Evolutionary conservation across 106 monocot species (phyloP), one percentile per base, ranked within the genome.

Genomic region (Allium cepa): DNA sequence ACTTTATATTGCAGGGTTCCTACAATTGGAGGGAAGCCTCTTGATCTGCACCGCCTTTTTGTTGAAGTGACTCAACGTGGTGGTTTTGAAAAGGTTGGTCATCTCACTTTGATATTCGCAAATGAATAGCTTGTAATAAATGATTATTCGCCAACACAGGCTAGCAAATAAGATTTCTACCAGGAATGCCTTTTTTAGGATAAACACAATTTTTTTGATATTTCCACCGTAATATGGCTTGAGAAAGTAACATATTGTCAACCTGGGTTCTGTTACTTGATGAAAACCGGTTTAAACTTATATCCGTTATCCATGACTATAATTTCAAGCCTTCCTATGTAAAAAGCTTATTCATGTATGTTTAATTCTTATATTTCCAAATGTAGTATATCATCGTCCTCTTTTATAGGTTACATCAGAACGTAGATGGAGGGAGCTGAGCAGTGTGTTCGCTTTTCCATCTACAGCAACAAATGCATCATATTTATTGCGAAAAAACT

Each of bases 401-500:
- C 36, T 36, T 36, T 36, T 5, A 36, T 27, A 75, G 74, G 74
- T 75, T 59, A 75, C 65, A 57, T 49, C 57, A 36, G 74, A 68
- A 60, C 59, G 67, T 36, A 60, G 51, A 50, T 75, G 74, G 74
- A 67, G 46, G 60, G 74, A 75, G 9, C 51, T 75, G 16, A 60
- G 56, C 60, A 27, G 47, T 60, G 74, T 60, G 22, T 75, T 75
- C 51, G 60, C 59, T 52, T 75, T 75, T 66, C 67, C 74, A 67
- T 60, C 74, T 52, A 67, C 74, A 68, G 46, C 57, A 52, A 75
- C 74, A 52, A 75, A 60, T 66, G 74, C 67, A 50, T 67, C 74
- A 52, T 75, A 61, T 75, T n/a, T 60, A 47, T 75, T 75, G 46
- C 53, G 74, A 36, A 75, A 75, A 52, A 49, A 67, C 74, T 75